A percentile compares a stretch with the other conserved stretches of the same genome.
Conservation (phyloP, 2,329 filamentous ascomycete genomes). For the Dothidotthia symphoricarpi region DNA sequence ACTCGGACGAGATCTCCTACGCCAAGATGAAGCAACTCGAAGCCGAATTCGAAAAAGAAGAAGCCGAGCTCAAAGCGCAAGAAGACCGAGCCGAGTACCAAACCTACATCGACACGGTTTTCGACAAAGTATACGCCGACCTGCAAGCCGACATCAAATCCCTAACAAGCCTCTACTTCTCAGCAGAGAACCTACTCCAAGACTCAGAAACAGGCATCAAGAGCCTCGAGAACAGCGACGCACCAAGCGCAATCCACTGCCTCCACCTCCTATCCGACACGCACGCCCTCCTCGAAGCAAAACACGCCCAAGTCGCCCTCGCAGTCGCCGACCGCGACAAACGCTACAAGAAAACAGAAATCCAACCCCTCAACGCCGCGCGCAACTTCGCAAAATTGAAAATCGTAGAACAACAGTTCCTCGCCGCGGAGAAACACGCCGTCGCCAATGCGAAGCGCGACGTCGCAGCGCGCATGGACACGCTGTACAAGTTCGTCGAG, state of each 20-base stretch:
- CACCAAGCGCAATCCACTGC: slow-evolving; percentile 19
- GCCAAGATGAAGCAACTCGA: slow-evolving; percentile 57
- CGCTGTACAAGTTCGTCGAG: slow-evolving; percentile 53
- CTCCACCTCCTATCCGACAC: slow-evolving; percentile 43
- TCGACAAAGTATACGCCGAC: slow-evolving; percentile 50
- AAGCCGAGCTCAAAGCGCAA: slow-evolving; percentile 52
- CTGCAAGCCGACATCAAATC: slow-evolving; percentile 52
- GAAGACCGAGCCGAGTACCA: slow-evolving; percentile 55
- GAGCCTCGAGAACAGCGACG: slow-evolving; percentile 16
- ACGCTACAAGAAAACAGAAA: slow-evolving; percentile 55
- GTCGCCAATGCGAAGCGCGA: slow-evolving; percentile 51
- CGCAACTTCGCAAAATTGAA: slow-evolving; percentile 54
- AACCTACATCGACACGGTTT: slow-evolving; percentile 51
- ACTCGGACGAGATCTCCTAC: slow-evolving; percentile 58
- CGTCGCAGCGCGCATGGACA: slow-evolving; percentile 50
- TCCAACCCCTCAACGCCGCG: slow-evolving; percentile 52
- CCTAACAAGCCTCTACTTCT: slow-evolving; percentile 49
- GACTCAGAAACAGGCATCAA: slow-evolving; percentile 25
- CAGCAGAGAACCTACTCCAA: slow-evolving; percentile 27
- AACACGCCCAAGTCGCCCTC: slow-evolving; percentile 51
- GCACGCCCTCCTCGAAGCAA: slow-evolving; percentile 50
- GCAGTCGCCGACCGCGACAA: slow-evolving; percentile 55
- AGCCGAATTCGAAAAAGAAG: slow-evolving; percentile 54
- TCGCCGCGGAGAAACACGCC: slow-evolving; percentile 53
- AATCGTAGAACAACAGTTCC: slow-evolving; percentile 45